These are phyloP conservation scores for Rubroboletus pulcherrimus DNA, from an alignment of 768 basidiomycete species.

Conservation along the genomic window DNA sequence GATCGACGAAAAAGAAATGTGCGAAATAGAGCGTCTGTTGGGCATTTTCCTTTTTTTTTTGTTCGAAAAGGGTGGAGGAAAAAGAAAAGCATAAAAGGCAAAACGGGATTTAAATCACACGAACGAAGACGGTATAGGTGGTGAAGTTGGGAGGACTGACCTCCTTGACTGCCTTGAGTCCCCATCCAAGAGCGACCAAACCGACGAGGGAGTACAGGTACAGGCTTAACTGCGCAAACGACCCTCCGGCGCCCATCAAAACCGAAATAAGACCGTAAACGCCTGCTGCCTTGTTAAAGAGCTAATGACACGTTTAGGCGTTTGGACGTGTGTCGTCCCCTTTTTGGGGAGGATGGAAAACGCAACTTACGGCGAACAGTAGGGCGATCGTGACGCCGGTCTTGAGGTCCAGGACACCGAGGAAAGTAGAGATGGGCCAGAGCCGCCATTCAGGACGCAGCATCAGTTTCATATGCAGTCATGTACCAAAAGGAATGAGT, in stretches of 20 bases:
- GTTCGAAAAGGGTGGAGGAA: background rate
- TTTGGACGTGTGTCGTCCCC: background rate
- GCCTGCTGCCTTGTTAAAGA: constrained; percentile 97
- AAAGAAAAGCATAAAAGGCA: background rate
- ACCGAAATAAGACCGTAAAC: constrained; percentile 94
- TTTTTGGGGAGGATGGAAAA: background rate
- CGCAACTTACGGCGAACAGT: constrained; percentile 74
- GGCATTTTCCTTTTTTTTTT: constrained; percentile 70
- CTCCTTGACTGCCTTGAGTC: constrained; percentile 77
- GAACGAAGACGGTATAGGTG: background rate
- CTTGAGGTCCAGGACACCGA: constrained; percentile 89
- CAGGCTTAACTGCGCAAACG: constrained; percentile 86
- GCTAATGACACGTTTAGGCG: constrained; percentile 36
- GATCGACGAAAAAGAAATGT: constrained; percentile 89
- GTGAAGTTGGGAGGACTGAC: constrained; percentile 43
- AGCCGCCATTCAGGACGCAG: constrained; percentile 81
- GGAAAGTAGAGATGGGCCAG: constrained; percentile 78
- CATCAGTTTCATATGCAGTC: constrained; percentile 66
- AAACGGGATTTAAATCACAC: constrained; percentile 10
- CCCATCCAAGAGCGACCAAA: constrained; percentile 81
- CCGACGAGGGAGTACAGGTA: constrained; percentile 90
- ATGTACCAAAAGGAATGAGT: constrained; percentile 26
- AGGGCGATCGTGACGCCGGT: constrained; percentile 86
- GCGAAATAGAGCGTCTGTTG: constrained; percentile 83
- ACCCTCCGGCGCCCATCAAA: constrained; percentile 86